Conservation (phyloP, 2,329 filamentous ascomycete genomes). For the Fusarium tanahbumbuense region DNA sequence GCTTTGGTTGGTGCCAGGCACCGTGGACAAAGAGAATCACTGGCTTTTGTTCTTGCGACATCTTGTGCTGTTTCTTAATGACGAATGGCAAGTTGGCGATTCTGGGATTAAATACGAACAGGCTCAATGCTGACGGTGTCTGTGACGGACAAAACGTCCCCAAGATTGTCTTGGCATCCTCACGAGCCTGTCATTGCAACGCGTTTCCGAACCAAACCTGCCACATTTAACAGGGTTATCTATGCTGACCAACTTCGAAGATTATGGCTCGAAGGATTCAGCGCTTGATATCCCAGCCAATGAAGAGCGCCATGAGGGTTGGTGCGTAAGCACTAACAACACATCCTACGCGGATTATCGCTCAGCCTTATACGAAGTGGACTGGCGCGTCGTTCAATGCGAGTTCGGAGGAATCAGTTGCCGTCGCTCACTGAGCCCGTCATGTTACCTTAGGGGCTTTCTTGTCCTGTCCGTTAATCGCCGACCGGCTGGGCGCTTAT, state of each 20-base stretch:
- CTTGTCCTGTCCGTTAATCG: not conserved
- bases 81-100: too few relatives aligned
- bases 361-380: not conserved
- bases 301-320: not conserved
- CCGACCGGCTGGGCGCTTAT: not conserved
- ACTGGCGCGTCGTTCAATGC: not conserved
- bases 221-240: not conserved
- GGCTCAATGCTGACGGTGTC: not conserved
- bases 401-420: not conserved
- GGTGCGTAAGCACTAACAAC: not conserved
- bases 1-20: slow-evolving; percentile 34
- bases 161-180: not conserved
- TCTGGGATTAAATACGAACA: not conserved
- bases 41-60: slow-evolving; percentile 1
- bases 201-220: not conserved
- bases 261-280: not conserved
- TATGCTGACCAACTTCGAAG: not conserved
- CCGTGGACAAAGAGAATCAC: slow-evolving; percentile 28
- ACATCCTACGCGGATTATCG: not conserved
- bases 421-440: too few relatives aligned
- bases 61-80: rapidly evolving
- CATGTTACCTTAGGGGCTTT: too few relatives aligned
- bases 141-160: not conserved
- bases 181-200: not conserved
- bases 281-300: not conserved